phyloP scores from a whole-genome alignment of 495 filamentous ascomycete species.

The Aspergillus egyptiacus region DNA sequence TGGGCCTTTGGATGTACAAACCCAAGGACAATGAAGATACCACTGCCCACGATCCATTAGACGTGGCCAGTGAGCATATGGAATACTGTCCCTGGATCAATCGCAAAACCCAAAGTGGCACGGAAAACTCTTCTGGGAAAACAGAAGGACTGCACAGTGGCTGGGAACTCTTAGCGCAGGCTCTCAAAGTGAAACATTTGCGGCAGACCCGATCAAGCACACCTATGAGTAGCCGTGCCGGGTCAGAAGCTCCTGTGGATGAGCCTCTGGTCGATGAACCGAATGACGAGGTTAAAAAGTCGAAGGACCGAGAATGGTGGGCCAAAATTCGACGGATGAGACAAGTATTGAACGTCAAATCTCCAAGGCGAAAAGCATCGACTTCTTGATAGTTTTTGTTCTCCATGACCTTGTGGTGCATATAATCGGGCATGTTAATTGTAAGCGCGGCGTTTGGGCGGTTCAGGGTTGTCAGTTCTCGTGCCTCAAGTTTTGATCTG shows the following conservation, averaged over 20 bases:
- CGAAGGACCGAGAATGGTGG: constrained; percentile 48
- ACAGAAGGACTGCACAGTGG: constrained; percentile 33
- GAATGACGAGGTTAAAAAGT: constrained; percentile 33
- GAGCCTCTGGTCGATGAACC: constrained; percentile 21
- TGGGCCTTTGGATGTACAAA: constrained; percentile 94
- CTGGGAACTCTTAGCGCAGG: constrained; percentile 41
- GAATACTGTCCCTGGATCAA: constrained; percentile 81
- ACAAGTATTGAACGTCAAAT: constrained; percentile 41
- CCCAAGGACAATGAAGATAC: constrained; percentile 49
- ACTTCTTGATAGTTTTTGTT: constrained; percentile 12
- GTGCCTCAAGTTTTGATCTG: no score
- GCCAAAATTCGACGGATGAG: constrained; percentile 44
- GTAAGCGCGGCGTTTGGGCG: constrained; percentile 17
- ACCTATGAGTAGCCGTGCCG: constrained; percentile 21
- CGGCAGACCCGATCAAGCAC: constrained; percentile 28
- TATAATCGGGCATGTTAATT: background rate
- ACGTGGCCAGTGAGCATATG: constrained; percentile 63
- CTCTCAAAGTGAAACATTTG: constrained; percentile 37
- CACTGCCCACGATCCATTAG: constrained; percentile 55
- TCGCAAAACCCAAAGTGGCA: constrained; percentile 49
- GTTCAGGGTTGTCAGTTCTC: background rate
- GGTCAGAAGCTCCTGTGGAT: constrained; percentile 23
- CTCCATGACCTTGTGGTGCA: constrained; percentile 11
- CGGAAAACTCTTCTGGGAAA: constrained; percentile 30
- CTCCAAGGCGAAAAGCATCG: constrained; percentile 28